phyloP scores from a whole-genome alignment of 2,329 filamentous ascomycete genomes.

The Colletotrichum sp. region DNA sequence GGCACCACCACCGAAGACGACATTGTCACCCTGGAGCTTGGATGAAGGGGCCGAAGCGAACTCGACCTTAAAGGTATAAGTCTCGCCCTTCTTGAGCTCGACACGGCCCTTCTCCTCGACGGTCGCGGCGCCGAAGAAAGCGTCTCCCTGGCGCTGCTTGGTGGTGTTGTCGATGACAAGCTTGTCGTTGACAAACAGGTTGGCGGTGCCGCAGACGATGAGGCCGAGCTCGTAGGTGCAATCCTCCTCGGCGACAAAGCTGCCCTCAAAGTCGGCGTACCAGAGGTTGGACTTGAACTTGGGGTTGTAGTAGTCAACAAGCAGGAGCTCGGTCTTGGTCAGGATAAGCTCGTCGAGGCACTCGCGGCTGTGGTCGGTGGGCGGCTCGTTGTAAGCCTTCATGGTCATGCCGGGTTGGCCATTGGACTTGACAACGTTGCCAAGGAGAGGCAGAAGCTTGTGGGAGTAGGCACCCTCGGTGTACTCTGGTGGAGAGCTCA shows the following conservation, averaged over 20 bases:
- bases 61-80: constrained; percentile 64
- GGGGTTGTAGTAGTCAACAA: constrained; percentile 57
- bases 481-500: constrained; percentile 50
- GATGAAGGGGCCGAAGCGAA: constrained; percentile 65
- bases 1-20: constrained; percentile 62
- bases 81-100: constrained; percentile 61
- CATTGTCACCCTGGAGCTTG: constrained; percentile 54
- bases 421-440: constrained; percentile 55
- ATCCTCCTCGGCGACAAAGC: constrained; percentile 64
- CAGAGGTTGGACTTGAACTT: constrained; percentile 57
- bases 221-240: constrained; percentile 69
- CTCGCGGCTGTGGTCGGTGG: constrained; percentile 49
- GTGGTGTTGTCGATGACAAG: constrained; percentile 71
- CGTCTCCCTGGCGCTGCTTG: constrained; percentile 65
- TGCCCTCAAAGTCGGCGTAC: constrained; percentile 67
- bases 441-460: constrained; percentile 66
- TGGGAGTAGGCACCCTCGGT: constrained; percentile 69
- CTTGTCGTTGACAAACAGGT: constrained; percentile 66
- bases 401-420: constrained; percentile 66
- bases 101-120: constrained; percentile 66
- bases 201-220: constrained; percentile 70
- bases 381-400: constrained; percentile 66
- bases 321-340: constrained; percentile 52
- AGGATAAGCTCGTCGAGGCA: constrained; percentile 56
- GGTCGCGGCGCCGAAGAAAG: constrained; percentile 70